Evolutionary conservation across 2,329 filamentous ascomycete genomes (phyloP).

Genomic region (Sphaerulina musiva): DNA sequence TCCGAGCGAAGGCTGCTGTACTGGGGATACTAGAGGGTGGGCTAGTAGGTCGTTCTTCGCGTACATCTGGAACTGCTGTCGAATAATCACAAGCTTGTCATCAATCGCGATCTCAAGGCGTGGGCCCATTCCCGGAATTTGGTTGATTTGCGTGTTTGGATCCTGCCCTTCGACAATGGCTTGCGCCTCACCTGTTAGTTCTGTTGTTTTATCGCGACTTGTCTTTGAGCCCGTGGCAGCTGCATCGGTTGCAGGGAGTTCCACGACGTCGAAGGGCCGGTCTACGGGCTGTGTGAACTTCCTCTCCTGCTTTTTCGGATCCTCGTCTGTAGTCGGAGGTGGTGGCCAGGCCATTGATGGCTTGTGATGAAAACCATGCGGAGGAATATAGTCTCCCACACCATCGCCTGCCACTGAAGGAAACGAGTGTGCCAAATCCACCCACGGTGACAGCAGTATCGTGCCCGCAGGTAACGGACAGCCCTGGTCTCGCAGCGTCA

Average conservation of each 20-base stretch:
- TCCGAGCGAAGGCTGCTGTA: constrained; percentile 80
- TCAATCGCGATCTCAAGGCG: constrained; percentile 62
- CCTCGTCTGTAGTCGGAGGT: constrained; percentile 65
- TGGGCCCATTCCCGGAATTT: constrained; percentile 26
- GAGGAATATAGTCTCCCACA: constrained; percentile 79
- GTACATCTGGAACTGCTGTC: constrained; percentile 87
- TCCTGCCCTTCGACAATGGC: constrained; percentile 12
- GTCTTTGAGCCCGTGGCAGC: constrained; percentile 11
- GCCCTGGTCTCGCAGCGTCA: constrained; percentile 72
- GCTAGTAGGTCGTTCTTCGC: constrained; percentile 76
- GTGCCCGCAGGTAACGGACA: constrained; percentile 82
- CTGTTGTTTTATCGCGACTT: constrained; percentile 14
- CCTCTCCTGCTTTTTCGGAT: constrained; percentile 17
- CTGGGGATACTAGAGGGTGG: constrained; percentile 84
- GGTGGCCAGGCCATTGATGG: constrained; percentile 91
- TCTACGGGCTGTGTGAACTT: constrained; percentile 23
- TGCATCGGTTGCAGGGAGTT: constrained; percentile 24
- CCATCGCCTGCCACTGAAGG: constrained; percentile 73
- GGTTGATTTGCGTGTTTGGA: constrained; percentile 16
- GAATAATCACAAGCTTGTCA: constrained; percentile 64
- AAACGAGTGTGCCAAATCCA: constrained; percentile 90
- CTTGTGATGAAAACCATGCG: constrained; percentile 80
- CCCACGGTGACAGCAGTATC: constrained; percentile 90
- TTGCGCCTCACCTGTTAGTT: constrained; percentile 12
- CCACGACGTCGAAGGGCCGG: constrained; percentile 25